phyloP scores from a whole-genome alignment of 495 filamentous ascomycete species.

The Mytilinidion resinicola region DNA sequence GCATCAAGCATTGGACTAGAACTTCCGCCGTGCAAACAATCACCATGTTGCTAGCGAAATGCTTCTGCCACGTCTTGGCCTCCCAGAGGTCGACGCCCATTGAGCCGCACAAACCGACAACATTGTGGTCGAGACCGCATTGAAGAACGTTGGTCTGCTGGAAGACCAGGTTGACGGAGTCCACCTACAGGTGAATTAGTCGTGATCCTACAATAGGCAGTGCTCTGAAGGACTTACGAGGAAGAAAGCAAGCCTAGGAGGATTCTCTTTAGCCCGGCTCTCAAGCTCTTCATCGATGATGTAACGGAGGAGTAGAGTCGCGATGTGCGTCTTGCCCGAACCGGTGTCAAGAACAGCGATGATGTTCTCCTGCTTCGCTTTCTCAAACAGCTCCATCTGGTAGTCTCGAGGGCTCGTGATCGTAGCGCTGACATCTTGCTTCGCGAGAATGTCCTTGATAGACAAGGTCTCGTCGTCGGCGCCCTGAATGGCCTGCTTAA shows the following conservation, averaged over 20 bases:
- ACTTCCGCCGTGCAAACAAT: slow-evolving; percentile 93
- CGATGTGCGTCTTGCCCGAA: slow-evolving; percentile 95
- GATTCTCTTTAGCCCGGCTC: slow-evolving; percentile 53
- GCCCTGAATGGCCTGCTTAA: slow-evolving; percentile 24
- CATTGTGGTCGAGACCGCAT: slow-evolving; percentile 73
- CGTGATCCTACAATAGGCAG: neutral
- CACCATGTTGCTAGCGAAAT: slow-evolving; percentile 68
- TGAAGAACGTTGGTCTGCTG: slow-evolving; percentile 82
- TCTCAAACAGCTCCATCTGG: slow-evolving; percentile 86
- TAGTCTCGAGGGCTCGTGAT: slow-evolving; percentile 80
- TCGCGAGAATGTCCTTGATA: slow-evolving; percentile 36
- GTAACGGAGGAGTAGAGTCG: slow-evolving; percentile 76
- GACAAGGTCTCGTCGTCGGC: slow-evolving; percentile 41
- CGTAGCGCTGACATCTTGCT: slow-evolving; percentile 43
- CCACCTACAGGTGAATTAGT: slow-evolving; percentile 48
- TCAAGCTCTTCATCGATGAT: slow-evolving; percentile 73
- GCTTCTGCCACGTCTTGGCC: slow-evolving; percentile 61
- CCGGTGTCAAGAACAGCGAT: slow-evolving; percentile 97
- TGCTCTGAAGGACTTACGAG: slow-evolving; percentile 45
- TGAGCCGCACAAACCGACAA: slow-evolving; percentile 72
- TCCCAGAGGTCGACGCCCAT: slow-evolving; percentile 63
- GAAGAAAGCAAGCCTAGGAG: slow-evolving; percentile 72
- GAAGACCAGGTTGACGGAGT: slow-evolving; percentile 84
- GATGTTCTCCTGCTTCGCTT: slow-evolving; percentile 77
- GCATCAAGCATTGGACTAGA: slow-evolving; percentile 67